These are phyloP conservation scores for Solidago caesia DNA, from an alignment of 129 eudicot genomes.

Conservation along the genomic window DNA sequence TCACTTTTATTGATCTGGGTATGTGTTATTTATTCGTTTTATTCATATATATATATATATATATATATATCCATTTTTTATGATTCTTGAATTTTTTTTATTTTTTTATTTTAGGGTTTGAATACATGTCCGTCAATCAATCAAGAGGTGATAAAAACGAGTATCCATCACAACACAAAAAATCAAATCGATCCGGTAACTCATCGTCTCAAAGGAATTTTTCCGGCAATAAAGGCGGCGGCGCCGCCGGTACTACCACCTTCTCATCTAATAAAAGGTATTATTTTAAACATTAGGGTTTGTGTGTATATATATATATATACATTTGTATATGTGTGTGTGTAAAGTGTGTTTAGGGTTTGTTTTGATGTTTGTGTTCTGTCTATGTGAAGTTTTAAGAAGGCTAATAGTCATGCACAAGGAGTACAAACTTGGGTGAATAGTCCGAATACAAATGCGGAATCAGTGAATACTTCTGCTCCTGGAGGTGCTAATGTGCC, in stretches of 20 bases:
- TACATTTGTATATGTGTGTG: constrained; percentile 17
- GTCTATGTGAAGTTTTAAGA: constrained; percentile 50
- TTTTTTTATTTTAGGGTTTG: constrained; percentile 25
- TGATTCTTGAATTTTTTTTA: not conserved
- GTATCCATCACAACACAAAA: constrained; percentile 35
- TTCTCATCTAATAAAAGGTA: constrained; percentile 57
- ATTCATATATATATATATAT: too few relatives aligned
- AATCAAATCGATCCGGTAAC: constrained; percentile 63
- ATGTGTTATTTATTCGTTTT: constrained; percentile 2
- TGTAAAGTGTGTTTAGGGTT: too few relatives aligned
- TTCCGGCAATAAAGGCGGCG: constrained; percentile 63
- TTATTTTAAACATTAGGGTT: not conserved
- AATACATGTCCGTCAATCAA: constrained; percentile 94
- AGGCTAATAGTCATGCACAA: constrained; percentile 53
- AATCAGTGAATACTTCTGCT: constrained; percentile 24
- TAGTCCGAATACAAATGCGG: constrained; percentile 33
- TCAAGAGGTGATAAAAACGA: constrained; percentile 72
- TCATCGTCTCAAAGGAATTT: constrained; percentile 49
- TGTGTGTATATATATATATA: not conserved
- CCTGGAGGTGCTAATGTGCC: constrained; percentile 30
- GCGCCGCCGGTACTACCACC: constrained; percentile 45
- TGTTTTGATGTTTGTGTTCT: not conserved
- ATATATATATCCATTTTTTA: too few relatives aligned
- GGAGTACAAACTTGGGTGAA: constrained; percentile 50
- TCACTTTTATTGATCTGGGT: constrained; percentile 22